Evolutionary conservation across 1,139 yeast species (phyloP).

Genomic region (Zygosaccharomyces pseudobailii): DNA sequence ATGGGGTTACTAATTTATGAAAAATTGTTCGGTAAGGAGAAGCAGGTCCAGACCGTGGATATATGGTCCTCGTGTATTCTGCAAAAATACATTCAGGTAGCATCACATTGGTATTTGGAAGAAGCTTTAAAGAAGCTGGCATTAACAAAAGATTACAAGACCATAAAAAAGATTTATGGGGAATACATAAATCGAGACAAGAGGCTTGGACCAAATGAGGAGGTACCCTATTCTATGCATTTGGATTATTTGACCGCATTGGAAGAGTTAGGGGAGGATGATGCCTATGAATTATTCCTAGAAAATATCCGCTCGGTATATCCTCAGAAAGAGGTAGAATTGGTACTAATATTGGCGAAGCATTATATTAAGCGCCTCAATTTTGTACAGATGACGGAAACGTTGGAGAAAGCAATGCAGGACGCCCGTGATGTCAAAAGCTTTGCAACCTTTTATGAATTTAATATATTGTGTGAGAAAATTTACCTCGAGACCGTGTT

Average conservation of each 20-base stretch:
- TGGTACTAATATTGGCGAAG: slow-evolving; percentile 48
- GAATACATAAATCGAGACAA: slow-evolving; percentile 33
- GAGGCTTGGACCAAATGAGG: slow-evolving; percentile 34
- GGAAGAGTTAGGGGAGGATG: slow-evolving; percentile 23
- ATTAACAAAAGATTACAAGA: slow-evolving; percentile 25
- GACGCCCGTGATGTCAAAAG: slow-evolving; percentile 52
- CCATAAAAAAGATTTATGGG: slow-evolving; percentile 27
- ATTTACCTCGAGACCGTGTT: slow-evolving; percentile 40
- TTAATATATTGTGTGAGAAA: slow-evolving; percentile 62
- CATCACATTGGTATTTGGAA: slow-evolving; percentile 8
- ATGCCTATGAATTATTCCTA: slow-evolving; percentile 37
- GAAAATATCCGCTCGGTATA: slow-evolving; percentile 42
- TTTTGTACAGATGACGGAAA: slow-evolving; percentile 42
- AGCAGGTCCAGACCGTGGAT: slow-evolving; percentile 10
- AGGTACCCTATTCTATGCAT: slow-evolving; percentile 42
- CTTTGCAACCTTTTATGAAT: slow-evolving; percentile 61
- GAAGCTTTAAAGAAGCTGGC: slow-evolving; percentile 31
- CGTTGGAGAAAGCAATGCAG: slow-evolving; percentile 29
- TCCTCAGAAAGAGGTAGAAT: slow-evolving; percentile 56
- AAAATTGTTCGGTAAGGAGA: slow-evolving; percentile 5
- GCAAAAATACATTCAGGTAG: slow-evolving; percentile 19
- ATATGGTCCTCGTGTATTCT: slow-evolving; percentile 31
- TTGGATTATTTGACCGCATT: slow-evolving; percentile 46
- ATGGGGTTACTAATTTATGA: slow-evolving; percentile 19
- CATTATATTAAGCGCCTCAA: slow-evolving; percentile 42